Evolutionary conservation across 192 early-diverging fungal species (phyloP).

Genomic region (Coemansia sp.): DNA sequence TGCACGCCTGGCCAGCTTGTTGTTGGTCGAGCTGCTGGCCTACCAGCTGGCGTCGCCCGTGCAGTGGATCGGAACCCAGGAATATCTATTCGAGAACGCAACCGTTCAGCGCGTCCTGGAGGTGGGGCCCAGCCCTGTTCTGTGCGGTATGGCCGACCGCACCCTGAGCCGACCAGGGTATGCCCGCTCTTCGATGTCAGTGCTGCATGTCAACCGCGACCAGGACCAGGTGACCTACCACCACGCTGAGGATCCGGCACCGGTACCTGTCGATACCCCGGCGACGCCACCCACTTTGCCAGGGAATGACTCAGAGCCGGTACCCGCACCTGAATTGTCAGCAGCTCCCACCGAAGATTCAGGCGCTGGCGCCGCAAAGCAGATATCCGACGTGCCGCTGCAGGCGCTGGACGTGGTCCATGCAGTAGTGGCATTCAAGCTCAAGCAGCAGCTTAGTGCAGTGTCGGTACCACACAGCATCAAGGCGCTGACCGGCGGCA

Average conservation of each 20-base stretch:
- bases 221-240: constrained; percentile 13
- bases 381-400: constrained; percentile 62
- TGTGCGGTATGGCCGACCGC: constrained; percentile 81
- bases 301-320: constrained; percentile 90
- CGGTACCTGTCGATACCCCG: constrained; percentile 3
- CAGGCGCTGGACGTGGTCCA: constrained; percentile 70
- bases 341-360: no score
- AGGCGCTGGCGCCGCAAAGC: no score
- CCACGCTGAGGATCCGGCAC: constrained; percentile 54
- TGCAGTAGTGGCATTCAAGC: constrained; percentile 81
- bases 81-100: constrained; percentile 69
- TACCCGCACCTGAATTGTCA: no score
- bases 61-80: constrained; percentile 93
- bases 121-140: constrained; percentile 78
- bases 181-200: not conserved
- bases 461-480: constrained; percentile 64
- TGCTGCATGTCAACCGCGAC: constrained; percentile 22
- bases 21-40: constrained; percentile 84
- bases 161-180: not conserved
- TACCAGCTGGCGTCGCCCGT: constrained; percentile 93
- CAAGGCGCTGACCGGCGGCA: constrained; percentile 85
- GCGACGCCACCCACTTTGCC: constrained; percentile 68
- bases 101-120: constrained; percentile 81
- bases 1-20: constrained; percentile 65
- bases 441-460: constrained; percentile 74